These are phyloP conservation scores for Plicaturopsis crispa DNA, from an alignment of 768 basidiomycete genomes.

Conservation along the genomic window DNA sequence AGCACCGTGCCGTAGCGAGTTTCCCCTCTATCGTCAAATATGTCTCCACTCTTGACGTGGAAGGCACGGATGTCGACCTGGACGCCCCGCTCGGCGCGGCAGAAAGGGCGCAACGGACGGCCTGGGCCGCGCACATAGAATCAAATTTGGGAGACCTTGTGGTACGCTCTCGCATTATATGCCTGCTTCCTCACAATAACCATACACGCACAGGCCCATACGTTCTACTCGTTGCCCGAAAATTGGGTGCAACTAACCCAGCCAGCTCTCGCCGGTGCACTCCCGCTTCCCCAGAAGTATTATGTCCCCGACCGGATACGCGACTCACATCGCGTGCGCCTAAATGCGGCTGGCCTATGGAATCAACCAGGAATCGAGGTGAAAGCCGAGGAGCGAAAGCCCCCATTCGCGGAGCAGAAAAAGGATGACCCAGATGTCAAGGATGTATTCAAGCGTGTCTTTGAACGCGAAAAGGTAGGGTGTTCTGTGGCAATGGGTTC, in stretches of 20 bases:
- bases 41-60: slow-evolving; percentile 33
- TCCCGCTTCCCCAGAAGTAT: slow-evolving; percentile 64
- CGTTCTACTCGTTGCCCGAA: slow-evolving; percentile 49
- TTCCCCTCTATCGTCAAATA: slow-evolving; percentile 61
- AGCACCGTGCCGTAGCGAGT: slow-evolving; percentile 38
- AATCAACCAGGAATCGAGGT: slow-evolving; percentile 28
- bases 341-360: slow-evolving; percentile 65
- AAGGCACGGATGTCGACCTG: slow-evolving; percentile 28
- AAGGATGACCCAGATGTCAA: slow-evolving; percentile 26
- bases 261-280: slow-evolving; percentile 45
- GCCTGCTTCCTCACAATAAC: slow-evolving; percentile 6
- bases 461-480: slow-evolving; percentile 58
- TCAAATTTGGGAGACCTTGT: slow-evolving; percentile 62
- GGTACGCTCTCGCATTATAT: slow-evolving; percentile 33
- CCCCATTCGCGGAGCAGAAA: slow-evolving; percentile 22
- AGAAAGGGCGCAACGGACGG: slow-evolving; percentile 48
- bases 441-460: slow-evolving; percentile 41
- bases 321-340: slow-evolving; percentile 41
- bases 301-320: slow-evolving; percentile 65
- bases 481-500: not conserved
- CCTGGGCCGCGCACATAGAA: slow-evolving; percentile 63
- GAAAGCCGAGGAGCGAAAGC: slow-evolving; percentile 33
- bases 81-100: slow-evolving; percentile 37
- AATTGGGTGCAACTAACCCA: slow-evolving; percentile 59
- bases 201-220: slow-evolving; percentile 40